A percentile compares a stretch with the other conserved stretches of the same genome.
Evolutionary conservation across 1,139 yeast species (phyloP).

Genomic region (Diutina rugosa): DNA sequence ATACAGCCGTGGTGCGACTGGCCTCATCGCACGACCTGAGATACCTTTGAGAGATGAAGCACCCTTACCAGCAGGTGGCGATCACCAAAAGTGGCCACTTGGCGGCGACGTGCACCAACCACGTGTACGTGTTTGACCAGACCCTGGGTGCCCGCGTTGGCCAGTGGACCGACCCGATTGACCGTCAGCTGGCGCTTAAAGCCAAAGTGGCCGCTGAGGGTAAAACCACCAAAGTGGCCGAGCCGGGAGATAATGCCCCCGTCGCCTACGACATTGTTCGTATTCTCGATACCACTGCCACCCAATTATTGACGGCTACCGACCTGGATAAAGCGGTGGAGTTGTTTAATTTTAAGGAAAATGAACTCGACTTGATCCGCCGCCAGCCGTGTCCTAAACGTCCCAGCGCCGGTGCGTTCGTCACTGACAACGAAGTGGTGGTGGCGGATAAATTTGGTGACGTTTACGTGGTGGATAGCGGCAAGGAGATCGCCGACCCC

Average conservation of each 20-base stretch:
- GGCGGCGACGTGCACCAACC: conserved; percentile 45
- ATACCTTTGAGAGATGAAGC: conserved; percentile 29
- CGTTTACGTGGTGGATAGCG: conserved; percentile 47
- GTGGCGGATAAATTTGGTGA: conserved; percentile 97
- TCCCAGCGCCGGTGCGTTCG: conserved; percentile 68
- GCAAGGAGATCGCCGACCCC: conserved; percentile 19
- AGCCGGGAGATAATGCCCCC: conserved; percentile 60
- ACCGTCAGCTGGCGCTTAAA: conserved; percentile 18
- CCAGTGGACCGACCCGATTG: conserved; percentile 46
- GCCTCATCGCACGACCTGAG: background rate
- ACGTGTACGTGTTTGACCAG: conserved; percentile 34
- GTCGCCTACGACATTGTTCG: conserved; percentile 54
- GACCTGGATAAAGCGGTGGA: conserved; percentile 76
- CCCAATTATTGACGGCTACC: conserved; percentile 52
- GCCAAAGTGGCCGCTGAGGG: conserved; percentile 5
- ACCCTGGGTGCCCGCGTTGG: conserved; percentile 26
- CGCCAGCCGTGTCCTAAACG: conserved; percentile 80
- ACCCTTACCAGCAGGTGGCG: conserved; percentile 51
- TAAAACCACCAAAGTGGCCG: conserved; percentile 38
- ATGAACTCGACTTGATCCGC: conserved; percentile 39
- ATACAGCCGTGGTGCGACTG: too few relatives aligned
- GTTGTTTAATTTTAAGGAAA: conserved; percentile 29
- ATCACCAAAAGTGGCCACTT: conserved; percentile 31
- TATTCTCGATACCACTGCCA: conserved; percentile 42
- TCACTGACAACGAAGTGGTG: conserved; percentile 38